Evolutionary conservation across 2,329 filamentous ascomycete genomes (phyloP).

Genomic region (Teratosphaeriaceae sp.): DNA sequence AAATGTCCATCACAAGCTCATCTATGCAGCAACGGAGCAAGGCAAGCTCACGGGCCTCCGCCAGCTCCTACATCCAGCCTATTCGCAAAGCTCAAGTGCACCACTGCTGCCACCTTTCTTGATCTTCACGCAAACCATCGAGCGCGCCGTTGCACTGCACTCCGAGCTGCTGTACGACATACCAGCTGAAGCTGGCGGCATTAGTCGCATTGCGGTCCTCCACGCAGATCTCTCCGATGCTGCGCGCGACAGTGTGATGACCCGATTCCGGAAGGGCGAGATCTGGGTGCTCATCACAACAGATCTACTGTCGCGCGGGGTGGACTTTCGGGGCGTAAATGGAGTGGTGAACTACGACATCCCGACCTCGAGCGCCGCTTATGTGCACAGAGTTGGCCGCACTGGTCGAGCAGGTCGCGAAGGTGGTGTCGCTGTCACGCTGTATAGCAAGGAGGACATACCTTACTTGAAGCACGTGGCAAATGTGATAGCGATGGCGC

Average conservation of each 20-base stretch:
- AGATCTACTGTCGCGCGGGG: slow-evolving; percentile 81
- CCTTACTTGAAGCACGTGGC: slow-evolving; percentile 84
- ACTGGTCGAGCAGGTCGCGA: slow-evolving; percentile 83
- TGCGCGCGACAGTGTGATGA: slow-evolving; percentile 74
- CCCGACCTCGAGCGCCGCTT: slow-evolving; percentile 79
- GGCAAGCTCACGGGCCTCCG: slow-evolving; percentile 89
- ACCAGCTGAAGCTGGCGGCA: slow-evolving; percentile 76
- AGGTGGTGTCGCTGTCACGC: slow-evolving; percentile 84
- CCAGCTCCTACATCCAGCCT: slow-evolving; percentile 74
- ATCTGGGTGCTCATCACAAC: slow-evolving; percentile 97
- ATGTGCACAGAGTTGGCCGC: slow-evolving; percentile 88
- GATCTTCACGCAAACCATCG: slow-evolving; percentile 94
- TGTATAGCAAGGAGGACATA: slow-evolving; percentile 94
- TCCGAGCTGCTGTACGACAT: slow-evolving; percentile 94
- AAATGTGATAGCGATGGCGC: slow-evolving; percentile 80
- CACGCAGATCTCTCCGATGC: slow-evolving; percentile 78
- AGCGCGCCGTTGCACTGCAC: slow-evolving; percentile 78
- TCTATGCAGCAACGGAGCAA: slow-evolving; percentile 86
- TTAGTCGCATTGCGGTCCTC: slow-evolving; percentile 77
- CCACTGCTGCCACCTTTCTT: slow-evolving; percentile 79
- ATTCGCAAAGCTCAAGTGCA: slow-evolving; percentile 47
- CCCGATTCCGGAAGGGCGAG: slow-evolving; percentile 81
- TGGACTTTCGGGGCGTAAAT: slow-evolving; percentile 93
- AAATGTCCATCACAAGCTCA: slow-evolving; percentile 80
- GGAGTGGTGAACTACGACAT: slow-evolving; percentile 98